phyloP scores from a whole-genome alignment of 192 early-diverging fungal genomes.

The Phlyctochytrium arcticum region DNA sequence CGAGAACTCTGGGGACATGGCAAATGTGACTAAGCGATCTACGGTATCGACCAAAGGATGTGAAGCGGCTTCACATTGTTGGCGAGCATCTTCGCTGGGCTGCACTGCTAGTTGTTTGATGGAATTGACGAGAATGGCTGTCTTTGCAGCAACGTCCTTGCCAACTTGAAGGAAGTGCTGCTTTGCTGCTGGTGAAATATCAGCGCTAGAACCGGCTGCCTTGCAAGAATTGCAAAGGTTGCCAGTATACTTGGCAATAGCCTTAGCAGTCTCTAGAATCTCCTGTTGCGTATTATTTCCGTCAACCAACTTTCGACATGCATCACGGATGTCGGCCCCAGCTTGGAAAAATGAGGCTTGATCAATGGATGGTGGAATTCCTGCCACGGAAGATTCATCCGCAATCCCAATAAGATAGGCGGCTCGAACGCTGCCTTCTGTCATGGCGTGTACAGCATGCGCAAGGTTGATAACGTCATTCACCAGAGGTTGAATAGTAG shows the following conservation, averaged over 20 bases:
- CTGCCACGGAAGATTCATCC: constrained; percentile 39
- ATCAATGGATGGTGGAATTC: constrained; percentile 34
- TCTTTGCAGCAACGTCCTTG: constrained; percentile 42
- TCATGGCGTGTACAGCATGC: constrained; percentile 25
- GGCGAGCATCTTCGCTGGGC: constrained; percentile 24
- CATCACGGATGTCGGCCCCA: constrained; percentile 34
- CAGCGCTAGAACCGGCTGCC: constrained; percentile 26
- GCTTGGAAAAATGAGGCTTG: constrained; percentile 21
- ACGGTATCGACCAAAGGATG: constrained; percentile 39
- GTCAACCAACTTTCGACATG: constrained; percentile 36
- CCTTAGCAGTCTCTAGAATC: constrained; percentile 38
- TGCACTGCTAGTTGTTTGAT: constrained; percentile 48
- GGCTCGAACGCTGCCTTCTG: constrained; percentile 36
- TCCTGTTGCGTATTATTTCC: constrained; percentile 28
- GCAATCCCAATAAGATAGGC: constrained; percentile 45
- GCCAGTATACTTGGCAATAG: constrained; percentile 48
- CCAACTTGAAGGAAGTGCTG: constrained; percentile 36
- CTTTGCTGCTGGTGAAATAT: constrained; percentile 25
- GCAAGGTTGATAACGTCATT: constrained; percentile 26
- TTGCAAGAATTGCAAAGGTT: constrained; percentile 43
- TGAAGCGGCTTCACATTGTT: constrained; percentile 26
- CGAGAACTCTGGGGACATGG: constrained; percentile 36
- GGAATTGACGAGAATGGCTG: constrained; percentile 33
- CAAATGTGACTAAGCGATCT: constrained; percentile 33
- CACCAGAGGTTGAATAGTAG: constrained; percentile 29